These are phyloP conservation scores for Rubia peregrina DNA, from an alignment of 305 asterid species.

Conservation along the genomic window DNA sequence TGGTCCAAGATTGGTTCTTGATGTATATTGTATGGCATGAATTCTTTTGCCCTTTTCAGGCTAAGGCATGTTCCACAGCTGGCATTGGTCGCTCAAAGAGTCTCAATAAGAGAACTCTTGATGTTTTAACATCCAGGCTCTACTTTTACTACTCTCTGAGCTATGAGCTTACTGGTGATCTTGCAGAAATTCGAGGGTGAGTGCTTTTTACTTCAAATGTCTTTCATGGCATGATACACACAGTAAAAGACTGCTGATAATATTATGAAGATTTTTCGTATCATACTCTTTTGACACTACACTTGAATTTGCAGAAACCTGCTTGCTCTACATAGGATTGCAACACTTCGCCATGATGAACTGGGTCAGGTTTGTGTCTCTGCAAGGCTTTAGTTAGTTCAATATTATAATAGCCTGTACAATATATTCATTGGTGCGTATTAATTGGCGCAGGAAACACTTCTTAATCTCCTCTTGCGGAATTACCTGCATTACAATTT, in stretches of 20 bases:
- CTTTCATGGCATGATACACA: background rate
- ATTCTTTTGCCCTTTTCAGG: constrained; percentile 34
- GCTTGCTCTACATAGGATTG: constrained; percentile 84
- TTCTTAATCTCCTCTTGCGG: constrained; percentile 72
- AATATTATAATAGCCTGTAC: background rate
- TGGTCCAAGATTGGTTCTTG: background rate
- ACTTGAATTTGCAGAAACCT: constrained; percentile 51
- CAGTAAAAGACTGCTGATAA: background rate
- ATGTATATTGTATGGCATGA: background rate
- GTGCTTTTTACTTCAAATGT: constrained; percentile 7
- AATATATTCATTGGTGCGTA: constrained; percentile 7
- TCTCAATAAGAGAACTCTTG: constrained; percentile 68
- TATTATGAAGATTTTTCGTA: background rate
- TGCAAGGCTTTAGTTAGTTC: background rate
- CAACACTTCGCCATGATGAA: constrained; percentile 91
- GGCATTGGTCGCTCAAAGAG: constrained; percentile 69
- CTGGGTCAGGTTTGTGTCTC: constrained; percentile 80
- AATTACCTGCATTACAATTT: constrained; percentile 89
- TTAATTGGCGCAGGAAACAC: constrained; percentile 66
- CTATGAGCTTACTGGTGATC: constrained; percentile 76
- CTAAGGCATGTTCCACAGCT: constrained; percentile 73
- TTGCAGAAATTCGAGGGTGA: constrained; percentile 80
- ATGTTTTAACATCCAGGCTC: constrained; percentile 71
- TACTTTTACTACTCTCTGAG: constrained; percentile 73
- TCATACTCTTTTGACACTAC: constrained; percentile 2